phyloP scores from a whole-genome alignment of 495 filamentous ascomycete species.

The Umbilicaria muhlenbergii region DNA sequence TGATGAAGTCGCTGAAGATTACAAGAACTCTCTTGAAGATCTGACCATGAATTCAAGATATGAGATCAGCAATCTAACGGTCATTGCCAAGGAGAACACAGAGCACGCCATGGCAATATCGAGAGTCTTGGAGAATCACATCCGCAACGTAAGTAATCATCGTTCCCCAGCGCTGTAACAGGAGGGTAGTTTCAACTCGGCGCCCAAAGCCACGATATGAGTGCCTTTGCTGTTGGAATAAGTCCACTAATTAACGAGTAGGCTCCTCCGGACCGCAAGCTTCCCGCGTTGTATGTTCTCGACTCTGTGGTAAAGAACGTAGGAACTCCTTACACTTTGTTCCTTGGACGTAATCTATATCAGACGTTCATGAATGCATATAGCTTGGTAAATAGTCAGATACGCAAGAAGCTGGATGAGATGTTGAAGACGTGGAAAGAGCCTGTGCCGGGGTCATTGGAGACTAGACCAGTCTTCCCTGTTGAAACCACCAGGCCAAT shows the following conservation, averaged over 20 bases:
- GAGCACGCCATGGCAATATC: constrained; percentile 87
- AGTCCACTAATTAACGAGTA: constrained; percentile 23
- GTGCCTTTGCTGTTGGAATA: too few species aligned
- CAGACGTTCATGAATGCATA: constrained; percentile 94
- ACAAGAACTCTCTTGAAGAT: constrained; percentile 82
- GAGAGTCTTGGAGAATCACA: constrained; percentile 76
- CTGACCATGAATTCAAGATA: constrained; percentile 74
- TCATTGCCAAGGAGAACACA: constrained; percentile 93
- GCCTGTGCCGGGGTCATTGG: constrained; percentile 80
- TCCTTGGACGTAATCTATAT: constrained; percentile 81
- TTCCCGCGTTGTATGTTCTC: constrained; percentile 92
- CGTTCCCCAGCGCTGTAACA: not conserved
- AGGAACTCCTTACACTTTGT: constrained; percentile 89
- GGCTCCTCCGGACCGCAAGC: constrained; percentile 70
- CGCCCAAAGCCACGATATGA: too few species aligned
- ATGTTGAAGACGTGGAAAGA: constrained; percentile 98
- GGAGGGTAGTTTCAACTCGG: too few species aligned
- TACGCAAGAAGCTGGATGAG: constrained; percentile 83
- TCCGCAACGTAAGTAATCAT: constrained; percentile 61
- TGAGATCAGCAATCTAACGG: constrained; percentile 88
- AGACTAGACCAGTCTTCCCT: constrained; percentile 76
- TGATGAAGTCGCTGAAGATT: constrained; percentile 88
- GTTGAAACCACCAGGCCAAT: constrained; percentile 72
- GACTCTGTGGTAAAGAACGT: constrained; percentile 99
- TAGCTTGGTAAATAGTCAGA: constrained; percentile 61